A percentile compares a stretch with the other conserved stretches of the same genome.
Conservation (phyloP, 768 basidiomycete genomes). For the Termitomyces sp. region DNA sequence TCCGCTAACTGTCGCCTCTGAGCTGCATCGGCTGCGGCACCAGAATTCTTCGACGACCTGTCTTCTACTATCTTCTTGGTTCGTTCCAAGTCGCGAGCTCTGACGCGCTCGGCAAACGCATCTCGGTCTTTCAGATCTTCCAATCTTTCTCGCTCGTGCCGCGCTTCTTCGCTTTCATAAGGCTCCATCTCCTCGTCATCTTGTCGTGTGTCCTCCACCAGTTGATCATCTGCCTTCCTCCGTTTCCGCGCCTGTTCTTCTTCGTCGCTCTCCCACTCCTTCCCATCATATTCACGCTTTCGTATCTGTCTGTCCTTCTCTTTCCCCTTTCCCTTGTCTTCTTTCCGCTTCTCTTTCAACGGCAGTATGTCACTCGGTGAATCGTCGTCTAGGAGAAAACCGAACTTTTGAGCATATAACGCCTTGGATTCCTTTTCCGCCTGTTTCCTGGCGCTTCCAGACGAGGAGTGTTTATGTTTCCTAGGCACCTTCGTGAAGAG, state of each 20-base stretch:
- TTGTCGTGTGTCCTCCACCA: slow-evolving; percentile 24
- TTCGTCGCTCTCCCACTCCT: slow-evolving; percentile 90
- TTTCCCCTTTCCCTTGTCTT: slow-evolving; percentile 40
- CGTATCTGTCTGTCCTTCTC: slow-evolving; percentile 64
- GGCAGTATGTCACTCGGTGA: slow-evolving; percentile 35
- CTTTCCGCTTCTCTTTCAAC: slow-evolving; percentile 36
- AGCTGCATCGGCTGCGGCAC: slow-evolving; percentile 79
- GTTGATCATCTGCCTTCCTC: slow-evolving; percentile 43
- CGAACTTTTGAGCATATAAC: slow-evolving; percentile 68
- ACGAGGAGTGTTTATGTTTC: slow-evolving; percentile 55
- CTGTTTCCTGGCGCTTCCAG: slow-evolving; percentile 49
- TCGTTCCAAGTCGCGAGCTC: slow-evolving; percentile 74
- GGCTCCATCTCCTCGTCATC: slow-evolving; percentile 39
- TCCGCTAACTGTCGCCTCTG: slow-evolving; percentile 79
- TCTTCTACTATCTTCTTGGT: slow-evolving; percentile 93
- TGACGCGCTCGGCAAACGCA: slow-evolving; percentile 87
- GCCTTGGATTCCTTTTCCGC: slow-evolving; percentile 73
- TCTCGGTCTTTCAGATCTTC: slow-evolving; percentile 86
- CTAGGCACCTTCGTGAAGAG: slow-evolving; percentile 76
- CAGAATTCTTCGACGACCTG: slow-evolving; percentile 71
- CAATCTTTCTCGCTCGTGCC: slow-evolving; percentile 67
- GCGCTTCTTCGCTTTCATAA: slow-evolving; percentile 66
- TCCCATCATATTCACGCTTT: slow-evolving; percentile 76
- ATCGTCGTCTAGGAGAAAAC: slow-evolving; percentile 82
- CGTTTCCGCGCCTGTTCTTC: slow-evolving; percentile 74